Conservation (phyloP, 2,329 filamentous ascomycete genomes). For the Colletotrichum caudatum region DNA sequence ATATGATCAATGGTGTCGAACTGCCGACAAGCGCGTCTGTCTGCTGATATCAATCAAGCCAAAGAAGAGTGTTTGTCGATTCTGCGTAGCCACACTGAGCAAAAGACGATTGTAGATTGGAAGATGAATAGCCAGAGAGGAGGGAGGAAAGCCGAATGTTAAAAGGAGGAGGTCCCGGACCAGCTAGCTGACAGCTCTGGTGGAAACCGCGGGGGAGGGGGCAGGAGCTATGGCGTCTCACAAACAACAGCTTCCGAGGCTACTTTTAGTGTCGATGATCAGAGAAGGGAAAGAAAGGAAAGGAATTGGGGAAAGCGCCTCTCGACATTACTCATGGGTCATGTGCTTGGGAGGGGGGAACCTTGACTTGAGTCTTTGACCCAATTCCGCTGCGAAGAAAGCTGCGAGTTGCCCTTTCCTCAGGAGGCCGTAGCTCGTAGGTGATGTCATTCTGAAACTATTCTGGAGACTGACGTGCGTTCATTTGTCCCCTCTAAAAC, state of each 20-base stretch:
- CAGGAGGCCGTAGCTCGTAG: conserved; percentile 31
- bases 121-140: not conserved
- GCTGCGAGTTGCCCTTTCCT: conserved; percentile 7
- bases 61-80: not conserved
- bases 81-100: not conserved
- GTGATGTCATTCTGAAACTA: conserved; percentile 42
- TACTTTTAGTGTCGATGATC: not conserved
- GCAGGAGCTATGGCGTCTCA: conserved; percentile 33
- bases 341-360: not conserved
- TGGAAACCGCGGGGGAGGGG: conserved; percentile 6
- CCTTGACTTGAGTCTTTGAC: not conserved
- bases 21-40: not conserved
- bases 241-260: conserved; percentile 1
- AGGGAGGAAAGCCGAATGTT: conserved; percentile 32
- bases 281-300: conserved; percentile 1
- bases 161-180: conserved; percentile 11
- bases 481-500: not conserved
- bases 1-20: not conserved
- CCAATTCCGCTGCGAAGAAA: not conserved
- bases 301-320: not conserved
- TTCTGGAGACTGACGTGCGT: conserved; percentile 28
- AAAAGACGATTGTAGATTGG: not conserved
- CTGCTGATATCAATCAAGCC: not conserved
- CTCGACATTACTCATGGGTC: not conserved
- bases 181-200: conserved; percentile 6